Percentiles rank a stretch among this genome's conserved stretches.
These are phyloP conservation scores for Lentinus brumalis DNA, from an alignment of 768 basidiomycete genomes.

Conservation along the genomic window DNA sequence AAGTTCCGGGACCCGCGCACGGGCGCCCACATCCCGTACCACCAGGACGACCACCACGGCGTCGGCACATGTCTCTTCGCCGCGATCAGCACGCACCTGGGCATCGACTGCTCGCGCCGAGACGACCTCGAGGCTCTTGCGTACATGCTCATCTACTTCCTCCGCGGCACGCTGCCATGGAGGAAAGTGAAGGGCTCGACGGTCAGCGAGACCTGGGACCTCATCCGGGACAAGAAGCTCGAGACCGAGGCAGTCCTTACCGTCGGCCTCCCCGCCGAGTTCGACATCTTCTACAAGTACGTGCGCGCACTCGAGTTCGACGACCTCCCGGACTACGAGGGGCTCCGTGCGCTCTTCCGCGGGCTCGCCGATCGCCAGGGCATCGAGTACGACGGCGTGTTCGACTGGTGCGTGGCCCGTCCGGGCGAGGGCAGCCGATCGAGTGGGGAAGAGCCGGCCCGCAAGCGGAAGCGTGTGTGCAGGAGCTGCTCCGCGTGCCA, in stretches of 20 bases:
- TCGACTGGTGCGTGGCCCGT: slow-evolving; percentile 32
- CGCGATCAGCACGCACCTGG: slow-evolving; percentile 73
- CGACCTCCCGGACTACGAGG: slow-evolving; percentile 88
- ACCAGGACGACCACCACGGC: slow-evolving; percentile 73
- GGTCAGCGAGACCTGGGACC: slow-evolving; percentile 71
- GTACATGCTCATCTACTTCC: slow-evolving; percentile 83
- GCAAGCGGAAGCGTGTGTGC: slow-evolving; percentile 26
- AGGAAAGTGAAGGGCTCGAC: slow-evolving; percentile 67
- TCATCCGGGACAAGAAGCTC: slow-evolving; percentile 74
- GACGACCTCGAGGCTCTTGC: slow-evolving; percentile 82
- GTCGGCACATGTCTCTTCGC: slow-evolving; percentile 81
- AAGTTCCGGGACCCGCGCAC: slow-evolving; percentile 71
- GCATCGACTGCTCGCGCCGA: slow-evolving; percentile 73
- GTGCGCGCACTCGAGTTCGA: slow-evolving; percentile 83
- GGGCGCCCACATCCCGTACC: slow-evolving; percentile 68
- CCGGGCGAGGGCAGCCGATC: slow-evolving; percentile 19
- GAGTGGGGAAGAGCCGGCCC: slow-evolving; percentile 1
- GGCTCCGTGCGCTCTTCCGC: slow-evolving; percentile 72
- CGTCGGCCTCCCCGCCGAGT: slow-evolving; percentile 76
- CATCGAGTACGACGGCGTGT: slow-evolving; percentile 31
- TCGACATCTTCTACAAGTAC: slow-evolving; percentile 77
- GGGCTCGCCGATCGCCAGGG: slow-evolving; percentile 36
- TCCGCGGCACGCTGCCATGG: slow-evolving; percentile 80
- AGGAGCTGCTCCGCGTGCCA: slow-evolving; percentile 27
- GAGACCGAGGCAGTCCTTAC: slow-evolving; percentile 68